These are phyloP conservation scores for Trichophyton benhamiae DNA, from an alignment of 2,329 filamentous ascomycete genomes.

Conservation along the genomic window DNA sequence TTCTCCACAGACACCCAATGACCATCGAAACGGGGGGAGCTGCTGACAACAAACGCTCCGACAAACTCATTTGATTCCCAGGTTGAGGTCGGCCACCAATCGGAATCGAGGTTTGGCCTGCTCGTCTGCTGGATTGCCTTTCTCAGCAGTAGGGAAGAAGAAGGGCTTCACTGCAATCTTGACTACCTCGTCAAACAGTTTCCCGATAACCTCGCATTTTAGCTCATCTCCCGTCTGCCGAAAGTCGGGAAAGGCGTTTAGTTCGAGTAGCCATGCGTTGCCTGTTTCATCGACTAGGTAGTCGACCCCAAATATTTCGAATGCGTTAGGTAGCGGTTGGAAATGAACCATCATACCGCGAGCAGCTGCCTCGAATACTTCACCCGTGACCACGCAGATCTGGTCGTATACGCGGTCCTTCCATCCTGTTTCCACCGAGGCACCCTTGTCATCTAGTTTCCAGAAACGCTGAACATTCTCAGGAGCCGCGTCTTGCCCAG, in stretches of 20 bases:
- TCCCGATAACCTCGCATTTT: constrained; percentile 53
- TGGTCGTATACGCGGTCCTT: constrained; percentile 57
- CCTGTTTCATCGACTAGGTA: constrained; percentile 63
- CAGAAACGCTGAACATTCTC: constrained; percentile 66
- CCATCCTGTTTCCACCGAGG: constrained; percentile 28
- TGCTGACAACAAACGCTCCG: neutral
- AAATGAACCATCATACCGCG: constrained; percentile 79
- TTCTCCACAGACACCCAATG: neutral
- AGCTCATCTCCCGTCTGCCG: constrained; percentile 73
- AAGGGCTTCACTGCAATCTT: constrained; percentile 55
- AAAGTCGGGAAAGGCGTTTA: constrained; percentile 96
- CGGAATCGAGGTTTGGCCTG: constrained; percentile 18
- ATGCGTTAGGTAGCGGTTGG: constrained; percentile 74
- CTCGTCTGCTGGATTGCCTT: constrained; percentile 12
- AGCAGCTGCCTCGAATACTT: constrained; percentile 77
- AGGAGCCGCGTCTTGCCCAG: constrained; percentile 35
- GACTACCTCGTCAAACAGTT: constrained; percentile 65
- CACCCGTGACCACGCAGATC: constrained; percentile 60
- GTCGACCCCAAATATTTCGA: constrained; percentile 86
- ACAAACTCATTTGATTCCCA: constrained; percentile 24
- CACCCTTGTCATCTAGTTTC: constrained; percentile 41
- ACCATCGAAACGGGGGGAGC: neutral
- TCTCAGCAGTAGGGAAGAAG: constrained; percentile 38
- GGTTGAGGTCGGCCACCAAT: constrained; percentile 30
- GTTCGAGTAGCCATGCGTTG: constrained; percentile 65